Percentiles rank a stretch among this genome's conserved stretches.
Conservation (phyloP, 176 grass and related monocot species). For the Rhynchospora tenuis region DNA sequence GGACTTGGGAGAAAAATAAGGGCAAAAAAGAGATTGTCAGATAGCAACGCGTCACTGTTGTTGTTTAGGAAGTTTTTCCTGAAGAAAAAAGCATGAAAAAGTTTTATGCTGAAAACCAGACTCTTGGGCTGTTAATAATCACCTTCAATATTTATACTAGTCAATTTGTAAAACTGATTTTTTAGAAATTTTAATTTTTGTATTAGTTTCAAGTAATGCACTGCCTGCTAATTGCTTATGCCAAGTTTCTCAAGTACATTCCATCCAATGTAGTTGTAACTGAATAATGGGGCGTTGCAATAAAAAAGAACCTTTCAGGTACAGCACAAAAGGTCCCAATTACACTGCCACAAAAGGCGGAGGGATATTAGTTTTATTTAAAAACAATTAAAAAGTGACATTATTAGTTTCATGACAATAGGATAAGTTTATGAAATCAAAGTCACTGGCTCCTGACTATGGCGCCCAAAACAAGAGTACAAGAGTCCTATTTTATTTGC, state of each 20-base stretch:
- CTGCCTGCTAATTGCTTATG: neutral
- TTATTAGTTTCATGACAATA: neutral
- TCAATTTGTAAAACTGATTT: neutral
- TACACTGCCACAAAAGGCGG: neutral
- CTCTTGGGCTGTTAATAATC: neutral
- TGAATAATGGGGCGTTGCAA: constrained; percentile 5
- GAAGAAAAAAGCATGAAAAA: too few relatives aligned
- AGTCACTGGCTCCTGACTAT: constrained; percentile 24
- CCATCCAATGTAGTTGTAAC: constrained; percentile 22
- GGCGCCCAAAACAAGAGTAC: constrained; percentile 33
- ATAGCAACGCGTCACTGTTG: too few relatives aligned
- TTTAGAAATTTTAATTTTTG: neutral
- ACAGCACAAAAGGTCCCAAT: neutral
- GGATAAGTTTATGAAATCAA: constrained; percentile 26
- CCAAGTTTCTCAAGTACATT: neutral
- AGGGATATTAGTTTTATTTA: neutral
- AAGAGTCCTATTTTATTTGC: constrained; percentile 43
- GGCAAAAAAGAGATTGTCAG: too few relatives aligned
- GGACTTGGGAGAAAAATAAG: neutral
- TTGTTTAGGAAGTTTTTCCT: too few relatives aligned
- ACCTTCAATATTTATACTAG: neutral
- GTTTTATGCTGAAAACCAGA: neutral
- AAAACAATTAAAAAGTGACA: neutral
- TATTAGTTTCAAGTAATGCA: neutral
- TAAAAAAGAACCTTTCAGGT: constrained; percentile 26